Evolutionary conservation across 1,139 yeast species (phyloP), one percentile per base, ranked within the genome.

Genomic region (Yamadazyma atmosphaerica): DNA sequence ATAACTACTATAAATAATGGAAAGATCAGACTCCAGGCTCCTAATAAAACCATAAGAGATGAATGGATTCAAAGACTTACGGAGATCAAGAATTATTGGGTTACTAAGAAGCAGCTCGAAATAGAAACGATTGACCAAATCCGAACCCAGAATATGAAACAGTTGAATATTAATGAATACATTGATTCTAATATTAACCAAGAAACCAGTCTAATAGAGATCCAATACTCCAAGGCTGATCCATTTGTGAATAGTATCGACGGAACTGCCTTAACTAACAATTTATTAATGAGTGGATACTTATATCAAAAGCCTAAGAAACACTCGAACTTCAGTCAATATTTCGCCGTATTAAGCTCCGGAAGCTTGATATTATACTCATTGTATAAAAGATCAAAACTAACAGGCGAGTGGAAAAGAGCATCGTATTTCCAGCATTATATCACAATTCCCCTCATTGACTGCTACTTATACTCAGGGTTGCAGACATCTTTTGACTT

Each of bases 381-480:
- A 5, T 55, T 72, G 32, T 77, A 63, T 52, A 63, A 68, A 35
- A 61, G 85, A 32, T 73, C 77, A 13, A 63, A 60, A 23, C n/a
- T 48, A 1, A 58, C 71, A 0, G 84, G 85, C 0, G 58, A 58
- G n/a, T 61, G 77, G 45, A 73, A 68, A 65, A 4, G 62, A 68
- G 0, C 61, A 68, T 7, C 73, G 65, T 42, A 46, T 44, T 79
- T 70, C 48, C 58, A 63, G 31, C 81, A 77, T 45, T 72, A 70
- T 46, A 51, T 77, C 35, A 73, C 86, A 0, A 73, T 88, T 16
- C 81, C 90, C 1, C 61, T 90, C 22, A 56, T 74, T 3, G 77
- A 76, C 12, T 83, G 94, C 44, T 90, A 88, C 56, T 67, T 86
- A 3, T 87, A 86, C 58, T 81, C 94, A 1, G 96, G 94, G 3